Evolutionary conservation across 768 basidiomycete genomes (phyloP).

Genomic region (Paxillus rubicundulus): DNA sequence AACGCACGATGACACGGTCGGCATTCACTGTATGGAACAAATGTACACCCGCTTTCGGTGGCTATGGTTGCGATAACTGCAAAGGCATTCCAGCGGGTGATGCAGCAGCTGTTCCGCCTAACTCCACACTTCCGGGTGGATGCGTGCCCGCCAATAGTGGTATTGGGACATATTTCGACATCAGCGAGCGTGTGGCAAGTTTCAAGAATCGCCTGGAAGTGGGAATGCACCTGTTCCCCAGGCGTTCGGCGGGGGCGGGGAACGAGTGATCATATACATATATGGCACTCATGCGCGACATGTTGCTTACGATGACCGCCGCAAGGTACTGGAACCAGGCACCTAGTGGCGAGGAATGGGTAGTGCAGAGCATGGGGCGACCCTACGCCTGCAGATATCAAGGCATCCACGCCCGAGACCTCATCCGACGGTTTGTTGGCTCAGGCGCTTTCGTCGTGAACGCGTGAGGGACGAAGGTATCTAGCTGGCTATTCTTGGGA

Average conservation of each 20-base stretch:
- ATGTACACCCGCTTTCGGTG: constrained; percentile 65
- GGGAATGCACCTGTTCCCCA: constrained; percentile 72
- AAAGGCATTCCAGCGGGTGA: constrained; percentile 40
- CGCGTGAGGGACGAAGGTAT: not conserved
- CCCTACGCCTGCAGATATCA: constrained; percentile 52
- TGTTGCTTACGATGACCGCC: constrained; percentile 20
- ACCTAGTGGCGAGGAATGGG: constrained; percentile 70
- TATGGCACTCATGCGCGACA: not conserved
- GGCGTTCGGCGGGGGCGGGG: constrained; percentile 54
- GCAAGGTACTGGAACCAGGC: constrained; percentile 57
- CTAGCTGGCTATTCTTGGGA: not conserved
- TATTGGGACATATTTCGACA: constrained; percentile 54
- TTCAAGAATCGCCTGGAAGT: constrained; percentile 57
- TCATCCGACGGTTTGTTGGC: constrained; percentile 16
- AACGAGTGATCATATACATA: constrained; percentile 31
- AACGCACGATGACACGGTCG: constrained; percentile 48
- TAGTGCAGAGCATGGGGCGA: constrained; percentile 60
- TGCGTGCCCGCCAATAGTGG: constrained; percentile 30
- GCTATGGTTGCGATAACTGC: constrained; percentile 75
- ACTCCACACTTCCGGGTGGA: constrained; percentile 18
- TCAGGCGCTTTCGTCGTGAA: constrained; percentile 20
- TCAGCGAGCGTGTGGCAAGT: constrained; percentile 63
- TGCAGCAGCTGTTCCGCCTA: constrained; percentile 25
- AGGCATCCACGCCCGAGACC: constrained; percentile 42
- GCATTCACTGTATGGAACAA: constrained; percentile 55